Conservation (phyloP, 768 basidiomycete species). For the Paxillus ammoniavirescens region DNA sequence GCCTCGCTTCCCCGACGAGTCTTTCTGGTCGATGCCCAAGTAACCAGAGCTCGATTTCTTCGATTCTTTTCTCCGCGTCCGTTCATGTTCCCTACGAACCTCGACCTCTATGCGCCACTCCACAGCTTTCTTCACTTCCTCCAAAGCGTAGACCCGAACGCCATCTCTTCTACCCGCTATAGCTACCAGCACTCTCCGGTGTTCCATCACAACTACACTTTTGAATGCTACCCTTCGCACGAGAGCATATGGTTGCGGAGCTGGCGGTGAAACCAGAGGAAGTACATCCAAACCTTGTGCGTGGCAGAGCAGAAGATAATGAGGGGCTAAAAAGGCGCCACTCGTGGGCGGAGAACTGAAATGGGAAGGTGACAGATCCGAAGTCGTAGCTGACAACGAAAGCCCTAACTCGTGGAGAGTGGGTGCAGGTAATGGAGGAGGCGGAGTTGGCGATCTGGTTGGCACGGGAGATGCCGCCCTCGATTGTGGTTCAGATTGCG, state of each 20-base stretch:
- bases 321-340: constrained; percentile 78
- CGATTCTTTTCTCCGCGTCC: constrained; percentile 61
- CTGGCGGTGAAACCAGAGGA: constrained; percentile 73
- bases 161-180: constrained; percentile 86
- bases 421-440: constrained; percentile 69
- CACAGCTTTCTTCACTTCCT: constrained; percentile 81
- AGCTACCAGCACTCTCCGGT: constrained; percentile 86
- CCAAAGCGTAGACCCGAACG: constrained; percentile 84
- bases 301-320: constrained; percentile 82
- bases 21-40: constrained; percentile 35
- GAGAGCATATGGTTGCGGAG: constrained; percentile 75
- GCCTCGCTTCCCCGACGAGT: constrained; percentile 45
- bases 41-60: constrained; percentile 48
- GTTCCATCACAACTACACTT: constrained; percentile 89
- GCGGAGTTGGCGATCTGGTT: constrained; percentile 61
- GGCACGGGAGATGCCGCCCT: constrained; percentile 55
- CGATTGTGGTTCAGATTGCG: constrained; percentile 38
- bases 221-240: constrained; percentile 83
- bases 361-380: constrained; percentile 70
- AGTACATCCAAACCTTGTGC: constrained; percentile 84
- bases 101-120: constrained; percentile 88
- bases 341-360: constrained; percentile 74
- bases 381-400: constrained; percentile 62
- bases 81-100: constrained; percentile 70
- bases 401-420: constrained; percentile 75